A percentile compares a stretch with the other conserved stretches of the same genome.
Conservation (phyloP, 129 eudicot genomes). For the Flaveria linearis region DNA sequence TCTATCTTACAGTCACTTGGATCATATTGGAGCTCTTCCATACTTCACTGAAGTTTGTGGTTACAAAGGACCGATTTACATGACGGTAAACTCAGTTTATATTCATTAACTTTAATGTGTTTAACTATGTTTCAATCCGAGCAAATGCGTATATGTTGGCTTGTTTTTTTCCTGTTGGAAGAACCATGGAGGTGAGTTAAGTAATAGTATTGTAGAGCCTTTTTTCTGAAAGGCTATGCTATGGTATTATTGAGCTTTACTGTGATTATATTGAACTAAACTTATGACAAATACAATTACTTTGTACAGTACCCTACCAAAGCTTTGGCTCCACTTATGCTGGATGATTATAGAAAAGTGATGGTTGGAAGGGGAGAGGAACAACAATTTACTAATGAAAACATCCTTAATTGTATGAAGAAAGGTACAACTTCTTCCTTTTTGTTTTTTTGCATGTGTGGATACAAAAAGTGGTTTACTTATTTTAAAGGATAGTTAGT, state of each 20-base stretch:
- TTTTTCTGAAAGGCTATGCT: neutral
- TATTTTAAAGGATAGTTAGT: neutral
- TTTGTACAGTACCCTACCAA: conserved; percentile 81
- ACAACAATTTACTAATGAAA: conserved; percentile 67
- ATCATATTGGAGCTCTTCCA: conserved; percentile 95
- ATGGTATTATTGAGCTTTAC: neutral
- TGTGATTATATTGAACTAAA: neutral
- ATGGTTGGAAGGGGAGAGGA: conserved; percentile 91
- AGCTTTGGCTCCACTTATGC: conserved; percentile 87
- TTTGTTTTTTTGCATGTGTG: neutral
- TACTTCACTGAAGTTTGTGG: conserved; percentile 99
- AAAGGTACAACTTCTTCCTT: conserved; percentile 56
- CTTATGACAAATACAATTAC: conserved; percentile 15
- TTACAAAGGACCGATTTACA: conserved; percentile 84
- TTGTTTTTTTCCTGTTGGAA: neutral
- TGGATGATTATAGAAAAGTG: conserved; percentile 87
- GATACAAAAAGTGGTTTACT: neutral
- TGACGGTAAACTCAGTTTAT: conserved; percentile 69
- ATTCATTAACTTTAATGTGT: conserved; percentile 11
- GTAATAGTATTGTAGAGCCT: neutral
- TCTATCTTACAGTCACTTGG: conserved; percentile 73
- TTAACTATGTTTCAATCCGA: neutral
- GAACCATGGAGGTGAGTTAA: neutral
- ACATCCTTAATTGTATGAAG: conserved; percentile 69
- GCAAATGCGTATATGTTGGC: neutral